Conservation (phyloP, 257 asterid genomes). For the Mitragyna speciosa region DNA sequence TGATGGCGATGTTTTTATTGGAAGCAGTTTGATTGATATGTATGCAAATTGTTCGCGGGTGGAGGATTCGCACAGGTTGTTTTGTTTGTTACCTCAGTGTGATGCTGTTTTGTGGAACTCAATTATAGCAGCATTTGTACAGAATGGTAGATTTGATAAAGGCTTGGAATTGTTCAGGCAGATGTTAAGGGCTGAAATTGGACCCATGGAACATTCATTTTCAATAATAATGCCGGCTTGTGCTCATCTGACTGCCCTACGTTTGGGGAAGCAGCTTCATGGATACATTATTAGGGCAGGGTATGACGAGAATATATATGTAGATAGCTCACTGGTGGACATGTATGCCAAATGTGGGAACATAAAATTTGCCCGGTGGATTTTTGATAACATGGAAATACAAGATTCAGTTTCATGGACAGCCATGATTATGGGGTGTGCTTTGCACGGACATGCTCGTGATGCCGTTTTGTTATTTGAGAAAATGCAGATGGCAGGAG, state of each 20-base stretch:
- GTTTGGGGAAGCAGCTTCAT: constrained; percentile 87
- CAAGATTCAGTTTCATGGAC: constrained; percentile 81
- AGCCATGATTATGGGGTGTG: constrained; percentile 89
- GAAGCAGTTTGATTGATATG: constrained; percentile 90
- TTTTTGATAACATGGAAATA: constrained; percentile 63
- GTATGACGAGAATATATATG: constrained; percentile 54
- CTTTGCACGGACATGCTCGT: constrained; percentile 63
- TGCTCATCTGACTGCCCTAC: constrained; percentile 64
- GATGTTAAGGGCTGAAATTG: constrained; percentile 57
- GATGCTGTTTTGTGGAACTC: constrained; percentile 86
- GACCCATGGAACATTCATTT: constrained; percentile 72
- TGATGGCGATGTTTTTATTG: constrained; percentile 60
- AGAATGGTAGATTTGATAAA: constrained; percentile 69
- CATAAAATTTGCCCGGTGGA: constrained; percentile 52
- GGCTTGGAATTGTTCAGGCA: constrained; percentile 69
- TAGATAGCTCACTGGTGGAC: constrained; percentile 81
- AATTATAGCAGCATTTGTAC: constrained; percentile 73
- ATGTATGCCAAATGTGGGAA: constrained; percentile 94
- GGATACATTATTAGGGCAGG: constrained; percentile 59
- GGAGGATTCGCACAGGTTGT: constrained; percentile 66
- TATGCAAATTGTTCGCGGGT: constrained; percentile 68
- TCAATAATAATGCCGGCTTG: constrained; percentile 92
- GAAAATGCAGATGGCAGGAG: constrained; percentile 62
- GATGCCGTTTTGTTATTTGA: constrained; percentile 64
- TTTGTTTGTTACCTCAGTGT: constrained; percentile 43